Percentiles rank a stretch among this genome's conserved stretches.
Conservation (phyloP, 208 protist species). For the Angomonas deanei region DNA sequence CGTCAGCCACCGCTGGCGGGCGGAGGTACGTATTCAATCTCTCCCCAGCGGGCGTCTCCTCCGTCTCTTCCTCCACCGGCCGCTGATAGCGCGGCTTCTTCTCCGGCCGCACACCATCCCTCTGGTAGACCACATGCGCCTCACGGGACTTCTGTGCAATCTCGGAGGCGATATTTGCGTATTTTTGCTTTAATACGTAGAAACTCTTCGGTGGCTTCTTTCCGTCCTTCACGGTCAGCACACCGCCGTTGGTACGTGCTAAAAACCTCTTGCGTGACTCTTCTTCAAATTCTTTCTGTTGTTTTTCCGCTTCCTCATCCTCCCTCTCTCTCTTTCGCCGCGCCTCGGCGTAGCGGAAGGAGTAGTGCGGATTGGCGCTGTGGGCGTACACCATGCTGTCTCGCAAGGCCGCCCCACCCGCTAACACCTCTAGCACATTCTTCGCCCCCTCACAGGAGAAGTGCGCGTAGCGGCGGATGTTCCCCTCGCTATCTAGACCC, state of each 20-base stretch:
- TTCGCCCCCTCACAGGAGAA: constrained; percentile 82
- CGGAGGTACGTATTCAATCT: not conserved
- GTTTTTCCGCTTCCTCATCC: constrained; percentile 40
- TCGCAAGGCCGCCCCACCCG: constrained; percentile 29
- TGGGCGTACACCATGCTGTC: constrained; percentile 35
- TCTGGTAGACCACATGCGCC: not conserved
- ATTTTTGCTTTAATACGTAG: constrained; percentile 45
- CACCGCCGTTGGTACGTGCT: constrained; percentile 42
- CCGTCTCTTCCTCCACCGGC: not conserved
- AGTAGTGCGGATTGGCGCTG: constrained; percentile 63
- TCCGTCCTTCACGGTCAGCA: constrained; percentile 12
- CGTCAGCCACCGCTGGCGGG: not conserved
- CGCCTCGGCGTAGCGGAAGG: constrained; percentile 57
- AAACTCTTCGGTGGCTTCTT: constrained; percentile 49
- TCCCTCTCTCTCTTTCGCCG: constrained; percentile 62
- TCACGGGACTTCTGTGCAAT: constrained; percentile 49
- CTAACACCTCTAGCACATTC: constrained; percentile 64
- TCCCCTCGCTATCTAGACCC: constrained; percentile 47
- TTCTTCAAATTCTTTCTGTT: constrained; percentile 27
- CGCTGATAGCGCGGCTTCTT: not conserved
- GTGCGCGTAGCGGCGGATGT: constrained; percentile 70
- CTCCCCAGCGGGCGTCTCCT: not conserved
- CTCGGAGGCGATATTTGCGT: constrained; percentile 51
- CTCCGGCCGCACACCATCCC: not conserved
- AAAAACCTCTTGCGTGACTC: constrained; percentile 27